phyloP scores from a whole-genome alignment of 176 grass and related monocot genomes.

The Tillandsia fasciculata region DNA sequence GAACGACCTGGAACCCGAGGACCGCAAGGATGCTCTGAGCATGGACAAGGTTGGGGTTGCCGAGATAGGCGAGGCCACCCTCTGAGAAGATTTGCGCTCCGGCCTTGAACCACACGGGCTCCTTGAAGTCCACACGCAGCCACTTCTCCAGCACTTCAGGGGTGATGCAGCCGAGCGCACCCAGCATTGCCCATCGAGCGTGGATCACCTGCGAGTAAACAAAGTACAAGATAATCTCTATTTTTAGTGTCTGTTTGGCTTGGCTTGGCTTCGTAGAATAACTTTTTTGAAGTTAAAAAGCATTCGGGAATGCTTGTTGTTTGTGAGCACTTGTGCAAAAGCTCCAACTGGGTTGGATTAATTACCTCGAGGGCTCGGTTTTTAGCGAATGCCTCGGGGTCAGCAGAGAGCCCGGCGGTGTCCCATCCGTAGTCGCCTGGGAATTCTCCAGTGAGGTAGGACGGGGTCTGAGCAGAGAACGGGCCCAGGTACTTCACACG shows the following conservation, averaged over 20 bases:
- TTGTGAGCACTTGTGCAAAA: not conserved
- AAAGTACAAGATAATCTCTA: too few species aligned
- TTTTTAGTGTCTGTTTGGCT: too few species aligned
- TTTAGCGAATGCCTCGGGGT: not conserved
- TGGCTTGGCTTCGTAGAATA: too few species aligned
- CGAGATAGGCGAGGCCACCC: not conserved
- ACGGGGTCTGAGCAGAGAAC: slow-evolving; percentile 1
- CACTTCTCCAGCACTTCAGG: not conserved
- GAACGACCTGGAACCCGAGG: slow-evolving; percentile 69
- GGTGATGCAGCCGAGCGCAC: not conserved
- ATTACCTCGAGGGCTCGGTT: not conserved
- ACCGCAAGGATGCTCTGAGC: slow-evolving; percentile 91
- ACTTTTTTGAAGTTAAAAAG: too few species aligned
- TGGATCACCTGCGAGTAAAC: slow-evolving; percentile 48
- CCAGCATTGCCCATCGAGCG: slow-evolving; percentile 11
- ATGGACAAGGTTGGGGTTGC: not conserved
- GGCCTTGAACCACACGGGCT: not conserved
- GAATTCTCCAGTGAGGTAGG: slow-evolving; percentile 10
- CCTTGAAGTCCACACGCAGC: slow-evolving; percentile 21
- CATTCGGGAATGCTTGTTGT: too few species aligned
- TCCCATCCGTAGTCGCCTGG: not conserved
- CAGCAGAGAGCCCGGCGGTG: not conserved
- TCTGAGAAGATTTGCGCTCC: not conserved
- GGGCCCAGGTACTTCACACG: slow-evolving; percentile 8
- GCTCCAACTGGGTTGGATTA: not conserved